Evolutionary conservation across 306 rosid species (phyloP).

Genomic region (Cucurbita argyrosperma): DNA sequence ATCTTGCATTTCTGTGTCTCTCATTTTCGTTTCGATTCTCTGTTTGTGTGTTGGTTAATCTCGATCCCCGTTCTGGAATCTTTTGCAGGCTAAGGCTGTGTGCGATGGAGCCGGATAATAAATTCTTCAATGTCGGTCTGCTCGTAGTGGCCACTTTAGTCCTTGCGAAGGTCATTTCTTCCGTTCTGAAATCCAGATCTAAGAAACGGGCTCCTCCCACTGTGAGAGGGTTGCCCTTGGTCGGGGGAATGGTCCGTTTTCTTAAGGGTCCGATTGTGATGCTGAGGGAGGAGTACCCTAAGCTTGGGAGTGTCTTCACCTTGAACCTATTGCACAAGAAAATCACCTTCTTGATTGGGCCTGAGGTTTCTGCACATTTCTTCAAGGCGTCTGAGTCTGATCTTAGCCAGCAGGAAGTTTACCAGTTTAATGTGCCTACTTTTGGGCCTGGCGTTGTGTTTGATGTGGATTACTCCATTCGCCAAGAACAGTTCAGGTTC

Average conservation of each 20-base stretch:
- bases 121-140: conserved; percentile 31
- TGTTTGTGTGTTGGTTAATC: background rate
- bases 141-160: conserved; percentile 49
- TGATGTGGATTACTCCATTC: conserved; percentile 75
- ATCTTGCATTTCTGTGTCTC: background rate
- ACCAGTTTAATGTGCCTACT: conserved; percentile 88
- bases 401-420: conserved; percentile 91
- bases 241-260: conserved; percentile 58
- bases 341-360: conserved; percentile 79
- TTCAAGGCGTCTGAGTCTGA: conserved; percentile 79
- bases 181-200: conserved; percentile 42
- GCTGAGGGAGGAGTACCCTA: conserved; percentile 73
- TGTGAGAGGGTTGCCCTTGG: conserved; percentile 33
- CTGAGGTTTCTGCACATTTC: conserved; percentile 84
- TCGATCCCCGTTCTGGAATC: background rate
- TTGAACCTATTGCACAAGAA: conserved; percentile 48
- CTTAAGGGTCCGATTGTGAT: conserved; percentile 69
- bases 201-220: conserved; percentile 49
- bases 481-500: conserved; percentile 94
- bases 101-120: conserved; percentile 23
- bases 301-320: conserved; percentile 78
- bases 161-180: conserved; percentile 43
- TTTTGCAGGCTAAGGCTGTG: background rate
- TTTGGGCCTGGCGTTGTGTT: conserved; percentile 94
- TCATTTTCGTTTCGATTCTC: background rate